Conservation (phyloP, 352 stramenopile genomes). For the Sclerospora graminicola region DNA sequence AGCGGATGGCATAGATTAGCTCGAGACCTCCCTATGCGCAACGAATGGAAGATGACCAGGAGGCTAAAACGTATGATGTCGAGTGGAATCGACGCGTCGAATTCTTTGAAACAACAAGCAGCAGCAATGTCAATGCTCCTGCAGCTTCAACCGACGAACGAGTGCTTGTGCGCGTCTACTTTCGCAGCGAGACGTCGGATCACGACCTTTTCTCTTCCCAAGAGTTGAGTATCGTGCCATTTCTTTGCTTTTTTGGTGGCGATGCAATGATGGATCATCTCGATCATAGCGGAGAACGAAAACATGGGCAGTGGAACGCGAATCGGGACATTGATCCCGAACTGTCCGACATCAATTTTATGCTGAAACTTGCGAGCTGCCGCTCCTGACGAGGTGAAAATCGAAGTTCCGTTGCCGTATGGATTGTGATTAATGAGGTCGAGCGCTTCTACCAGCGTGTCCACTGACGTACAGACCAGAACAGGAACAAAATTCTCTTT, state of each 20-base stretch:
- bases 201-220: slow-evolving; percentile 65
- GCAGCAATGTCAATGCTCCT: slow-evolving; percentile 12
- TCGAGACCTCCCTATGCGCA: slow-evolving; percentile 18
- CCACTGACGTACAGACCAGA: slow-evolving; percentile 82
- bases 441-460: slow-evolving; percentile 95
- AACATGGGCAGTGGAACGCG: slow-evolving; percentile 96
- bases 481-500: slow-evolving; percentile 98
- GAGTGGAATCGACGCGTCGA: slow-evolving; percentile 81
- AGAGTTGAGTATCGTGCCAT: slow-evolving; percentile 77
- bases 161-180: slow-evolving; percentile 64
- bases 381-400: slow-evolving; percentile 92
- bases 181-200: slow-evolving; percentile 61
- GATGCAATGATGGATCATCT: slow-evolving; percentile 81
- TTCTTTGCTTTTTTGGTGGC: slow-evolving; percentile 83
- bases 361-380: slow-evolving; percentile 95
- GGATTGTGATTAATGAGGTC: slow-evolving; percentile 92
- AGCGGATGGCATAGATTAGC: slow-evolving; percentile 18
- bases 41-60: slow-evolving; percentile 12
- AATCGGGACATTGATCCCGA: slow-evolving; percentile 96
- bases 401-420: slow-evolving; percentile 95
- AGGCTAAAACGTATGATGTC: slow-evolving; percentile 37
- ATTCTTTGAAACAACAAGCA: slow-evolving; percentile 47
- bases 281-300: slow-evolving; percentile 89
- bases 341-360: slow-evolving; percentile 93
- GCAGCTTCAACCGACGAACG: slow-evolving; percentile 18